Base-by-base conservation (phyloP, 2,329 filamentous ascomycete genomes). In the Grosmannia serpens region DNA sequence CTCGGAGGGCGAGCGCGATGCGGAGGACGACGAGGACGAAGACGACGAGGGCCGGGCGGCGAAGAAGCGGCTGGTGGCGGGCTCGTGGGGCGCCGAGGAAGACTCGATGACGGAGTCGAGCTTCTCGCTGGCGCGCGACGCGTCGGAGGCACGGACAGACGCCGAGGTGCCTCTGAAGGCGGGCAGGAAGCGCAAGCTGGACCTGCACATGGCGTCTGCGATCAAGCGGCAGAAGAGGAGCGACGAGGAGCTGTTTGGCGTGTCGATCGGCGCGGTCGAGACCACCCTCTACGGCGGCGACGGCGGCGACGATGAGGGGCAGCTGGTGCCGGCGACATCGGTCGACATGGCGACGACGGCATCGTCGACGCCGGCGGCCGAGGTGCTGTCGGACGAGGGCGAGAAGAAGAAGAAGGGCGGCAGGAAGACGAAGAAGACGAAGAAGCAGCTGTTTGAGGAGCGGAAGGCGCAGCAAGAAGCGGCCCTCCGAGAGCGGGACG, bases 191-290 rank as follows among this genome's bases (percentile, higher is more conserved):
- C 84, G 88, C 63, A 94, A 92, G 70, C 77, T 89, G 46, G 82
- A 87, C 46, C 75, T 84, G 51, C 84, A 86, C 44, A 80, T 88
- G 24, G 82, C 88, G 59, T 80, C 81, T 58, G 81, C 86, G 53
- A 82, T 88, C 55, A 94, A 95, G 70, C 84, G 89, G 54, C 87
- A 82, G 65, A 92, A 91, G 74, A 90, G 89, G 68, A 78, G 78
- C 0, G 88, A 91, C 59, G 88, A 92, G 65, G 88, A 90, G 65
- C 76, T 92, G 6, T 91, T 91, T 67, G 84, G 82, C 17, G 76
- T 87, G 51, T 81, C 79, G 38, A 76, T 82, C 26, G 75, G 77
- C 55, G 76, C 75, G 58, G 74, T 82, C 26, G 78, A 80, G 57
- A 71, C 74, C 33, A 77, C 80, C 84, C 58, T 74, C 54, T 26